Evolutionary conservation across 352 stramenopile genomes (phyloP), one percentile per base, ranked within the genome.

Genomic region (Ochromonadaceae sp.): DNA sequence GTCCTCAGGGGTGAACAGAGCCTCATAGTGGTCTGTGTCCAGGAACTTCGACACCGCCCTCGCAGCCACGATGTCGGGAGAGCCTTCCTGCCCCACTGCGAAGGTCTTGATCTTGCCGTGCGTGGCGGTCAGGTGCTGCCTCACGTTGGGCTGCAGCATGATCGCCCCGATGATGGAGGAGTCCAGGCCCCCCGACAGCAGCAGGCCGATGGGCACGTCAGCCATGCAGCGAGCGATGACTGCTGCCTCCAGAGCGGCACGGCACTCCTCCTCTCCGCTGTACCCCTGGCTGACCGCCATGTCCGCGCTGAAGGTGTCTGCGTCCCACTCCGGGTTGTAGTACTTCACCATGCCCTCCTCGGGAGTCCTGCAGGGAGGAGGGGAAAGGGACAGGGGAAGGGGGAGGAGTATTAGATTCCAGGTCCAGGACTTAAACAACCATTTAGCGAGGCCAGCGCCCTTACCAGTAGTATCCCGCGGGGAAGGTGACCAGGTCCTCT

Each of bases 141-240:
- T 55, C 15, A 69, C 61, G 32, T 70, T 78, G 49, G 78, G 36
- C n/a, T 72, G 74, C 4, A 79, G 42, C 0, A 79, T 44, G 56
- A 81, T 88, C 68, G 95, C 83, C 31, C 84, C 79, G 7, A 96
- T 88, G 44, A 96, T 79, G 25, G 85, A 95, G 50, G 85, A 94
- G 72, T 96, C 88, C 20, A 96, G 75, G 1, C 88, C 88, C 38
- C 88, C 88, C 14, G 81, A 92, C 14, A 96, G 80, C 66, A 96
- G 74, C 35, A 96, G 88, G 55, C 88, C 88, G 82, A 88, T 95
- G 42, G 90, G 87, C 28, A 95, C 87, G 59, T 96, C 88, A 2
- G 87, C 78, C 87, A 95, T 96, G 82, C 95, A 91, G 36, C 88
- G 79, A 59, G 89, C 87, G 73, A 87, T 85, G 14, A 95, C 84